Evolutionary conservation across 179 eudicot genomes (phyloP).

Genomic region (Heliamphora pulchella): DNA sequence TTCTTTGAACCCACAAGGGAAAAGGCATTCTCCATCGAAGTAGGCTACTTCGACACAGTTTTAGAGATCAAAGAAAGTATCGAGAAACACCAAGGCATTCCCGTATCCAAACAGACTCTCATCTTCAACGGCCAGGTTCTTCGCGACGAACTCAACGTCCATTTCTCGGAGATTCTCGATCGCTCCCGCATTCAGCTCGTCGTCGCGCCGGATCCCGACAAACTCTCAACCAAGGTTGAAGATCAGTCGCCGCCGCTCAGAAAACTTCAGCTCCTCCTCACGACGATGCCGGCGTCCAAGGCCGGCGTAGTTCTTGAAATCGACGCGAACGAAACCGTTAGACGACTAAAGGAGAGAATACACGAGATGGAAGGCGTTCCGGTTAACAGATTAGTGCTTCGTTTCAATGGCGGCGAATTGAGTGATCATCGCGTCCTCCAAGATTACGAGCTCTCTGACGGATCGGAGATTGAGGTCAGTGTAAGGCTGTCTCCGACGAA

Average conservation of each 20-base stretch:
- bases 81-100: conserved; percentile 31
- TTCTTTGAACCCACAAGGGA: conserved; percentile 38
- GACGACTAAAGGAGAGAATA: conserved; percentile 42
- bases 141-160: conserved; percentile 38
- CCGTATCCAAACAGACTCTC: conserved; percentile 46
- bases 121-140: conserved; percentile 49
- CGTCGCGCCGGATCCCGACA: conserved; percentile 14
- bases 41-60: conserved; percentile 62
- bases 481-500: conserved; percentile 23
- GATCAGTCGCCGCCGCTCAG: conserved; percentile 16
- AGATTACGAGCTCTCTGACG: conserved; percentile 40
- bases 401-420: conserved; percentile 39
- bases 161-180: conserved; percentile 36
- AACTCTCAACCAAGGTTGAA: conserved; percentile 3
- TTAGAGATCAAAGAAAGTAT: conserved; percentile 62
- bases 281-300: conserved; percentile 32
- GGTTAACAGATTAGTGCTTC: conserved; percentile 22
- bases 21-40: conserved; percentile 41
- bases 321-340: conserved; percentile 36
- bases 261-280: conserved; percentile 29
- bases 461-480: conserved; percentile 43
- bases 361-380: conserved; percentile 41
- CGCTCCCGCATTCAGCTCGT: conserved; percentile 35
- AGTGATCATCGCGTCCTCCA: conserved; percentile 32
- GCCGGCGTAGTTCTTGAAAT: conserved; percentile 22